A percentile compares a stretch with the other conserved stretches of the same genome.
These are phyloP conservation scores for Backusella luteola DNA, from an alignment of 192 early-diverging fungal genomes.

Conservation along the genomic window DNA sequence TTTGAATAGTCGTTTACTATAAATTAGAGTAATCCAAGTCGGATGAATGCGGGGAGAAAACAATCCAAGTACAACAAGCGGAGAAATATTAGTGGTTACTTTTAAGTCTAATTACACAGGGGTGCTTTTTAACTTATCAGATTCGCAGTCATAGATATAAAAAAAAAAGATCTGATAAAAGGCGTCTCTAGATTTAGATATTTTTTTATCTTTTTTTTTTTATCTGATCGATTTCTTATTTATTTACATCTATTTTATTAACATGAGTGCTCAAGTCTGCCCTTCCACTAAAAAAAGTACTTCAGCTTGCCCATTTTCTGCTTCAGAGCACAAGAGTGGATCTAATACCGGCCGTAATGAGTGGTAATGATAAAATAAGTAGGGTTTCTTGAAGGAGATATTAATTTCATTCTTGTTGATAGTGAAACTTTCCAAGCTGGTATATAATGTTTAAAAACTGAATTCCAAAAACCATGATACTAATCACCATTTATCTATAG, in stretches of 20 bases:
- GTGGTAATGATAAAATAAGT: background rate
- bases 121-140: conserved; percentile 14
- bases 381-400: background rate
- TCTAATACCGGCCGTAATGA: background rate
- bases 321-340: background rate
- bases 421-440: conserved; percentile 4
- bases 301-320: background rate
- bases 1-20: background rate
- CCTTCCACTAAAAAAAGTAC: background rate
- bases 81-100: background rate
- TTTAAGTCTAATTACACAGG: conserved; percentile 5
- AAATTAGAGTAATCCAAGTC: background rate
- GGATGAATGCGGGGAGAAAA: conserved; percentile 10
- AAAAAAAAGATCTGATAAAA: conserved; percentile 20
- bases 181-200: background rate
- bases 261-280: conserved; percentile 1
- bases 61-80: background rate
- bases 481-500: background rate
- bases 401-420: background rate
- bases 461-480: background rate
- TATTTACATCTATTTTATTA: background rate
- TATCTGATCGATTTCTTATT: conserved; percentile 4
- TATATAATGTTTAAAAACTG: background rate
- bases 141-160: conserved; percentile 6
- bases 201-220: conserved; percentile 1